Evolutionary conservation across 805 yeast genomes (phyloP), one percentile per base, ranked within the genome.

Genomic region (Geotrichum ghanense): DNA sequence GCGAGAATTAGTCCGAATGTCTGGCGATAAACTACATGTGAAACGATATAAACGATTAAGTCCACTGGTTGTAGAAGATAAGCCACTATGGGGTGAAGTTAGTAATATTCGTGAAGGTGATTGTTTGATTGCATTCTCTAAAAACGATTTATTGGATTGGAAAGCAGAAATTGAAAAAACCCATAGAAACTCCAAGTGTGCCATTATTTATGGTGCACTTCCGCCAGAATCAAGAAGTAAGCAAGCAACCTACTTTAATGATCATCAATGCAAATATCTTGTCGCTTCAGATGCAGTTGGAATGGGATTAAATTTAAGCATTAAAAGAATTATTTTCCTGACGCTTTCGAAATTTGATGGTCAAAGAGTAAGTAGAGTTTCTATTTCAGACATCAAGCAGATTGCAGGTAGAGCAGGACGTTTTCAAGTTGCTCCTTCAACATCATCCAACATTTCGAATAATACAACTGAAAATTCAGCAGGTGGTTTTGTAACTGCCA

Each of bases 281-380:
- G 84, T 92, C 4, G 97, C 98, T 1, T 84, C 95, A 2, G 97
- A 92, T 67, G 98, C 98, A 0, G 79, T 92, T 51, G 98, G 98
- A 1, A 90, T 92, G 97, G 98, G 98, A 0, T 70, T 92, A 46
- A 92, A 92, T 58, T 69, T 92, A 56, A 81, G 84, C 22, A 89
- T 92, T 53, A 77, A 79, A 49, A 68, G 97, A 50, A 75, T 92
- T 3, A 73, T 92, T 1, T 89, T 92, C 59, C 76, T 83, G 16
- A 72, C 81, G 0, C 67, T 75, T 22, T 60, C 61, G 43, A 92
- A 92, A 62, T 89, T 74, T 55, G 76, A 87, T 58, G 97, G 97
- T 3, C 59, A 56, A 12, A 64, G 61, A 14, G 64, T 69, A 49
- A 63, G 62, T 6, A 60, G 60, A 1, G 61, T 92, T 24, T 68